Percentiles rank a stretch among this genome's conserved stretches.
phyloP scores from a whole-genome alignment of 2,329 filamentous ascomycete species.

The Mycocentrospora acerina region DNA sequence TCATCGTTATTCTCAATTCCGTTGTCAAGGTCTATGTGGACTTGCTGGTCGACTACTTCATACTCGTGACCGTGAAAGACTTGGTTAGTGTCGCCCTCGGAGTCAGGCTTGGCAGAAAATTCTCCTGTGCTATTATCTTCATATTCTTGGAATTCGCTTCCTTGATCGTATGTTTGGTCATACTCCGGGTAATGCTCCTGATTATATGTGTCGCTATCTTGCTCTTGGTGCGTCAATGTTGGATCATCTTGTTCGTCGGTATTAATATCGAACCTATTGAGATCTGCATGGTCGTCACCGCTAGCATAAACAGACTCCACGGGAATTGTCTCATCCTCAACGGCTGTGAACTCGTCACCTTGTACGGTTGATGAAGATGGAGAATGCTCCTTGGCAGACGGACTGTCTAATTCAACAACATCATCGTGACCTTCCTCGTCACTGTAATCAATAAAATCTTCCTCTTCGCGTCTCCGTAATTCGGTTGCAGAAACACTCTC shows the following conservation, averaged over 20 bases:
- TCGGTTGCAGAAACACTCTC: constrained; percentile 8
- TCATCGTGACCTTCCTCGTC: constrained; percentile 45
- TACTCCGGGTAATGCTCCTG: constrained; percentile 20
- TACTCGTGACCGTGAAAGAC: constrained; percentile 22
- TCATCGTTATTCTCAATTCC: constrained; percentile 10
- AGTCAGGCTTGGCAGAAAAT: constrained; percentile 12
- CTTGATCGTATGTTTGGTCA: constrained; percentile 14
- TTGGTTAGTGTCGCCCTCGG: constrained; percentile 27
- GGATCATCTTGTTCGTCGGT: constrained; percentile 6
- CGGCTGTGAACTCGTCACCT: constrained; percentile 28
- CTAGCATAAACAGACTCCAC: constrained; percentile 4
- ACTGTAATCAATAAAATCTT: constrained; percentile 53
- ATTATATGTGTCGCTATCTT: constrained; percentile 12
- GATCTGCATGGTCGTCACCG: constrained; percentile 2
- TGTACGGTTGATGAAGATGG: constrained; percentile 38
- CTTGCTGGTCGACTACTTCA: constrained; percentile 16
- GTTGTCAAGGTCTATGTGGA: constrained; percentile 13
- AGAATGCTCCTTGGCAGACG: constrained; percentile 15
- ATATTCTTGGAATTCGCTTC: constrained; percentile 13
- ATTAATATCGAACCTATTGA: constrained; percentile 6
- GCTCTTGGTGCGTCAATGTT: constrained; percentile 10
- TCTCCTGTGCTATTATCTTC: constrained; percentile 14
- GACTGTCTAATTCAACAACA: constrained; percentile 8
- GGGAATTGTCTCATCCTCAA: constrained; percentile 6
- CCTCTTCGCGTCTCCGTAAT: constrained; percentile 29